These are phyloP conservation scores for Ceriops zippeliana DNA, from an alignment of 345 rosid species.

Conservation along the genomic window DNA sequence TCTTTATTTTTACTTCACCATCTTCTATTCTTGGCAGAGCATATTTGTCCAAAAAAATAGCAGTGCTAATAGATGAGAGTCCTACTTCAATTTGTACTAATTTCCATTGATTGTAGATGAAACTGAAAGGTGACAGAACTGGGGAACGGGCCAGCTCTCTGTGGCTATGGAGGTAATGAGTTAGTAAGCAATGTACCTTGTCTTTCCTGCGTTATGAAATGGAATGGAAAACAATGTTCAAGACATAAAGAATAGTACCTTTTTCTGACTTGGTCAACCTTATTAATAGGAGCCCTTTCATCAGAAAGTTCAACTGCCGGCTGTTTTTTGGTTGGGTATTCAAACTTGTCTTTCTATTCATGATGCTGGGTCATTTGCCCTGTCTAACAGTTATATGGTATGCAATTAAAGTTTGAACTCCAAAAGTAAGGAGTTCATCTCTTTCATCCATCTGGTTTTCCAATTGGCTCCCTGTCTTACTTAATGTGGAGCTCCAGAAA, in stretches of 20 bases:
- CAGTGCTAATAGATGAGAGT: too few relatives aligned
- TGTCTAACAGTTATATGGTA: background rate
- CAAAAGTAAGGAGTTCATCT: background rate
- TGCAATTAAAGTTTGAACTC: background rate
- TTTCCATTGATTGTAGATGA: slow-evolving; percentile 47
- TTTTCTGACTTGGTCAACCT: background rate
- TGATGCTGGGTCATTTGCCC: background rate
- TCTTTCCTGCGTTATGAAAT: background rate
- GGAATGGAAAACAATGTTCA: background rate
- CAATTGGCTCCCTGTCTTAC: slow-evolving; percentile 88
- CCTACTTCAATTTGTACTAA: background rate
- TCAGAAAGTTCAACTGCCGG: background rate
- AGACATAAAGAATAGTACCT: background rate
- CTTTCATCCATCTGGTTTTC: slow-evolving; percentile 52
- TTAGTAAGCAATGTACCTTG: background rate
- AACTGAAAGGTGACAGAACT: slow-evolving; percentile 75
- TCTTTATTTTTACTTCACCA: background rate
- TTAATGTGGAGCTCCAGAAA: slow-evolving; percentile 88
- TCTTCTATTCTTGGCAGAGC: background rate
- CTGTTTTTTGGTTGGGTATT: background rate
- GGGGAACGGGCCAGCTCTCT: slow-evolving; percentile 90
- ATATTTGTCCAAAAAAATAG: background rate
- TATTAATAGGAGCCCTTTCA: background rate
- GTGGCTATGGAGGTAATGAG: slow-evolving; percentile 82
- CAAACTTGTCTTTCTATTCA: background rate